Conservation (phyloP, 495 filamentous ascomycete species). For the Penicillium pulvis region DNA sequence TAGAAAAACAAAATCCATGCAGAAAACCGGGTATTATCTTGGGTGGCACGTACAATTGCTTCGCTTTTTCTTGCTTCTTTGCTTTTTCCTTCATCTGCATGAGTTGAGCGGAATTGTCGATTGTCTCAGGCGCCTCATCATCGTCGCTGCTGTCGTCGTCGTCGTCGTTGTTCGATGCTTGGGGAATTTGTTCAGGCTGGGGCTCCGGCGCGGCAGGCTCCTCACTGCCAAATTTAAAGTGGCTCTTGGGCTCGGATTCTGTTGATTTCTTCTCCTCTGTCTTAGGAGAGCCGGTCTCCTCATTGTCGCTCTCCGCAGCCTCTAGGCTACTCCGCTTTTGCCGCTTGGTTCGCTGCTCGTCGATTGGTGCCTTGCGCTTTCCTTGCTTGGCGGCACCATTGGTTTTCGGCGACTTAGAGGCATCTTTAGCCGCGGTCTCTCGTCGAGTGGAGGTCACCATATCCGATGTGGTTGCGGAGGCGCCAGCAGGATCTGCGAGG, state of each 20-base stretch:
- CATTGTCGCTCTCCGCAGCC: constrained; percentile 20
- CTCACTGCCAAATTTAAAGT: constrained; percentile 49
- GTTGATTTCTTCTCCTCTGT: constrained; percentile 17
- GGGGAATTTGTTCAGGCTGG: constrained; percentile 24
- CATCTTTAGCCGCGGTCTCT: constrained; percentile 23
- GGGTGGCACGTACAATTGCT: constrained; percentile 36
- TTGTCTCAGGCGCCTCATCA: constrained; percentile 55
- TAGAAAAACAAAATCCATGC: not conserved
- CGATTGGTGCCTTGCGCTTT: constrained; percentile 40
- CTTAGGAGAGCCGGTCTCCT: constrained; percentile 12
- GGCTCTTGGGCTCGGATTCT: constrained; percentile 31
- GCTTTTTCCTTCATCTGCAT: constrained; percentile 43
- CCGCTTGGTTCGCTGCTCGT: constrained; percentile 40
- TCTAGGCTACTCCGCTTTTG: constrained; percentile 38
- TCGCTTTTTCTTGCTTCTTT: constrained; percentile 41
- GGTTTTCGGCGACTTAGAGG: constrained; percentile 16
- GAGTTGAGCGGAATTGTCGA: constrained; percentile 48
- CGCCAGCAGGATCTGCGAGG: constrained; percentile 21
- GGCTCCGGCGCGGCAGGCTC: constrained; percentile 38
- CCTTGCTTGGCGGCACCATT: constrained; percentile 26
- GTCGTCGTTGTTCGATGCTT: constrained; percentile 26
- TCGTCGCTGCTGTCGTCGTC: constrained; percentile 37
- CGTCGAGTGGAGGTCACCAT: constrained; percentile 45
- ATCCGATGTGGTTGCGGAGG: constrained; percentile 25
- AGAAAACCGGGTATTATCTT: not conserved